Evolutionary conservation across 495 filamentous ascomycete genomes (phyloP).

Genomic region (Peziza echinospora): DNA sequence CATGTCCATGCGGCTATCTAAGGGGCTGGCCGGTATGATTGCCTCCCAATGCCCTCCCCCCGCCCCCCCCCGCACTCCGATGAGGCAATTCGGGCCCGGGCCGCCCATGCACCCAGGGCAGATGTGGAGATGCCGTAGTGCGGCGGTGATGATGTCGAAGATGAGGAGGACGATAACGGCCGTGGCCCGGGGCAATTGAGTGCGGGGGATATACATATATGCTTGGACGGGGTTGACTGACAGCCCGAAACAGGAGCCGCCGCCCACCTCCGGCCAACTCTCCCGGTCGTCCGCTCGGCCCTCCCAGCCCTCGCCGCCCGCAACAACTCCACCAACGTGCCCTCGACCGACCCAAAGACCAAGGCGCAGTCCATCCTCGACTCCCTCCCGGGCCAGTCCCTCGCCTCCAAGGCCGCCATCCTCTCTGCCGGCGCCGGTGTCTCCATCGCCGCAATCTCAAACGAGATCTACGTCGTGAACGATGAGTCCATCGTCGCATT

Average conservation of each 20-base stretch:
- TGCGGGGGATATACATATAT: no score
- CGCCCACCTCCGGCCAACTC: constrained; percentile 54
- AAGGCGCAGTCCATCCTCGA: constrained; percentile 93
- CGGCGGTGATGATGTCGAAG: no score
- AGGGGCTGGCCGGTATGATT: constrained; percentile 13
- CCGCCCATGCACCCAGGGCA: no score
- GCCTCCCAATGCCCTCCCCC: not conserved
- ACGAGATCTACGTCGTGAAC: constrained; percentile 98
- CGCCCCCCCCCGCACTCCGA: no score
- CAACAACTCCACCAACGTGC: constrained; percentile 53
- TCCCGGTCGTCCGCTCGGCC: constrained; percentile 29
- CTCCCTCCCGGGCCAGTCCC: constrained; percentile 59
- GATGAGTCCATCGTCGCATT: constrained; percentile 88
- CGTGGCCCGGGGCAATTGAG: not conserved
- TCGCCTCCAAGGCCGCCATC: constrained; percentile 87
- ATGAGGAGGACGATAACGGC: not conserved
- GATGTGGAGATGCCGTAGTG: no score
- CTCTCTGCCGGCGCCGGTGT: constrained; percentile 79
- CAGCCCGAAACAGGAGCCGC: constrained; percentile 23
- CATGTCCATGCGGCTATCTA: constrained; percentile 21
- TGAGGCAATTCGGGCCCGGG: no score
- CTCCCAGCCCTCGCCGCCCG: constrained; percentile 35
- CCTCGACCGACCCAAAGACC: constrained; percentile 55
- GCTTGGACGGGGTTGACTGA: no score
- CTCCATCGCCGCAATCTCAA: constrained; percentile 88